Base-by-base conservation (phyloP, 345 rosid genomes). In the Salix arbutifolia region DNA sequence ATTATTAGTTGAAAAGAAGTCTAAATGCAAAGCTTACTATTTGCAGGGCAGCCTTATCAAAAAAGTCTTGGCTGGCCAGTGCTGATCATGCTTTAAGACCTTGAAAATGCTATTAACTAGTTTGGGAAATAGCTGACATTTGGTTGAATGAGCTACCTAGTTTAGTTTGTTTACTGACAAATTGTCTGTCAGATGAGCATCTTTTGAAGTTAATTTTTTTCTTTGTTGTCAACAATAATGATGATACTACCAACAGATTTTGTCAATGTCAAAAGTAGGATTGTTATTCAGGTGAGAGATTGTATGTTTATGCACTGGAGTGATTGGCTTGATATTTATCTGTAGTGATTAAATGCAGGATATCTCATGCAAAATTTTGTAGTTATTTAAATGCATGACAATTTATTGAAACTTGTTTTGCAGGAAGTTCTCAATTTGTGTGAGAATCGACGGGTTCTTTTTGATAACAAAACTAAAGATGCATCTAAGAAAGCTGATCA, bases 401-500 rank as follows among this genome's bases (percentile, higher is more conserved):
- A 23, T 33, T 13, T 28, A 17, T 65, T 65, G 7, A 16, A 30
- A 11, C 13, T 12, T 28, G 1, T n/a, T 60, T 11, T 78, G 60
- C 76, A 95, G 99, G 97, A 91, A 30, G 84, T 95, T 77, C 88
- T 91, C 23, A 71, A 46, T 5, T 76, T 84, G n/a, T 91, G 99
- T 82, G 78, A 82, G 76, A 89, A 93, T 69, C 72, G 97, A 2
- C 21, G 28, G 65, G 90, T 91, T 44, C 88, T 90, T 80, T 95
- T 95, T 79, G 89, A 95, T 79, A 95, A 95, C 90, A 95, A 91
- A 87, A 91, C 94, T 35, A 81, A 74, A 65, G 85, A 95, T 76
- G 88, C 83, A 75, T 14, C 35, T 1, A 90, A 87, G 87, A 89
- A 81, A 80, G 82, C 65, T 74, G 78, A 80, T 58, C 97, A 95